Base-by-base conservation (phyloP, 2,329 filamentous ascomycete genomes). In the Arthrobotrys pseudoclavata region DNA sequence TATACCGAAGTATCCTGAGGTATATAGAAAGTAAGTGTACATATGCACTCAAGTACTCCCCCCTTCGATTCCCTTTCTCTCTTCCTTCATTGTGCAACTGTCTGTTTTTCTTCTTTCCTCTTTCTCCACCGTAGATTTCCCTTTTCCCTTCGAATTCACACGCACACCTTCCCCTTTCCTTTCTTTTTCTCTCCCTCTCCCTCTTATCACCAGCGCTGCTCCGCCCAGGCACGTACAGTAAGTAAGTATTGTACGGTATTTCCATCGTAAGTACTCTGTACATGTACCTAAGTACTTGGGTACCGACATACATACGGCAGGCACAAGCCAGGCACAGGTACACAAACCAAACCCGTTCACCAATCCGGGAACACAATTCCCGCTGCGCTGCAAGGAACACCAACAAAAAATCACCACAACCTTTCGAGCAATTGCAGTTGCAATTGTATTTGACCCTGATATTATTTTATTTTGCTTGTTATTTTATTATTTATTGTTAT, bases 381-480 rank as follows among this genome's bases (percentile, higher is more conserved):
- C 52, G 47, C 66, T 52, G 52, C 66, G 61, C 66, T 61, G 66
- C 66, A 69, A 69, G 66, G 66, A 69, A 69, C 66, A 61, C 13
- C 50, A 45, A 68, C 29, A 22, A 29, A 15, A 57, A 68, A 31
- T 26, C 60, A 63, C 62, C 47, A 40, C 31, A 48, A 22, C 45
- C n/a, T 24, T 18, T 55, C 20, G 18, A 4, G 40, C 7, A 18
- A 42, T 60, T 24, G 24, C 26, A 55, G 15, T 55, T 26, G 15
- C 10, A 26, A 31, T n/a, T 53, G 50, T 15, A 40, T 4, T 42
- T 9, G 40, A n/a, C 3, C 13, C 15, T 42, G 40, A 4, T n/a
- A 42, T 42, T 42, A 18, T 18, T 18, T n/a, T 42, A 42, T 42
- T 7, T 42, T 42, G 7, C 2, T 18, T 42, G 2, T n/a, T 42